Percentiles rank a stretch among this genome's conserved stretches.
phyloP scores from a whole-genome alignment of 176 grass and related monocot species.

The Zea mays region DNA sequence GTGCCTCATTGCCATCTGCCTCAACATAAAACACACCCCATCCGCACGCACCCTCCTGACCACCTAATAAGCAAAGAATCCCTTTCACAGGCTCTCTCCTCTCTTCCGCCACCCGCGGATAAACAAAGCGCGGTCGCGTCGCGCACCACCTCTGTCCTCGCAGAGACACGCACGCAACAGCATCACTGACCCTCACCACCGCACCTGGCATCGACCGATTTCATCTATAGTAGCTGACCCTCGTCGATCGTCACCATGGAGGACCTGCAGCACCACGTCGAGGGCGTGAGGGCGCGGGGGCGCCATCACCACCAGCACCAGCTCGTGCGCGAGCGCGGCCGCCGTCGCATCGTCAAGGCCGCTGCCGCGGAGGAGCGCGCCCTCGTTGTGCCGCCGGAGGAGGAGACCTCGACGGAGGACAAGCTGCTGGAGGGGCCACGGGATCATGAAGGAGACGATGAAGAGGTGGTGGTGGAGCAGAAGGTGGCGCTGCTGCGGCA shows the following conservation, averaged over 20 bases:
- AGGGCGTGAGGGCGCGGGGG: neutral
- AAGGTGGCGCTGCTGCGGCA: conserved; percentile 60
- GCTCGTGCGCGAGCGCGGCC: conserved; percentile 56
- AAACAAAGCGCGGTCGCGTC: neutral
- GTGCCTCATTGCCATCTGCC: neutral
- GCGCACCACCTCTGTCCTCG: no score
- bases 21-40: neutral
- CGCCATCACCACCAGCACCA: neutral
- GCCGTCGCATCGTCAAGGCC: conserved; percentile 49
- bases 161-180: no score
- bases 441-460: no score
- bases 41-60: no score
- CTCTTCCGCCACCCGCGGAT: neutral
- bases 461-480: conserved; percentile 28
- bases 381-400: neutral
- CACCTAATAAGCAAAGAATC: no score
- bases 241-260: neutral
- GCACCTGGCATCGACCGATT: neutral
- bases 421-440: neutral
- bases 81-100: no score
- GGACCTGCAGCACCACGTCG: conserved; percentile 14
- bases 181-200: neutral
- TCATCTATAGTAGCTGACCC: neutral
- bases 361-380: conserved; percentile 37
- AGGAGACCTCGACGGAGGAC: neutral